Conservation (phyloP, 2,329 filamentous ascomycete genomes). For the Beauveria sp. region DNA sequence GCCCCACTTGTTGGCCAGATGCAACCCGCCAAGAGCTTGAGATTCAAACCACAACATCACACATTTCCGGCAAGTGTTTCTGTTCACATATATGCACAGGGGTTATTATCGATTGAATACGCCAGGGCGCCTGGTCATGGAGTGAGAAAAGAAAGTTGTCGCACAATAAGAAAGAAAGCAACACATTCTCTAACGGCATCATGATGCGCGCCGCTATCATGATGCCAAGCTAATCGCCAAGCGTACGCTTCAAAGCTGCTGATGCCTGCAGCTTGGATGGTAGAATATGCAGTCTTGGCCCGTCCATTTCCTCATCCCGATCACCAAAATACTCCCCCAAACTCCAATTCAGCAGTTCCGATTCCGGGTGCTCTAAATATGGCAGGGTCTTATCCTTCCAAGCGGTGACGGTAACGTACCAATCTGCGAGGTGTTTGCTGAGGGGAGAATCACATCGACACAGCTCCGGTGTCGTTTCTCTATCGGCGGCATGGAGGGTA, state of each 20-base stretch:
- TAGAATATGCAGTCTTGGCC: conserved; percentile 4
- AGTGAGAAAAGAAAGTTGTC: background rate
- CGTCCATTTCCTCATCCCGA: background rate
- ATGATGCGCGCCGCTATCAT: background rate
- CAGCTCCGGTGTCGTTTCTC: background rate
- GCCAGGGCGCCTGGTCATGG: background rate
- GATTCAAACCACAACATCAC: background rate
- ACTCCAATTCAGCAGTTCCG: background rate
- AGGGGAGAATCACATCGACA: conserved; percentile 6
- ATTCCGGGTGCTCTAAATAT: conserved; percentile 4
- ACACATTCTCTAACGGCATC: background rate
- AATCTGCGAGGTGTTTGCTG: background rate
- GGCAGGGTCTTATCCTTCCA: background rate
- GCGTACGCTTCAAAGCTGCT: background rate
- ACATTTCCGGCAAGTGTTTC: no score
- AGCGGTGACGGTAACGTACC: background rate
- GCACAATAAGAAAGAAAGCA: background rate
- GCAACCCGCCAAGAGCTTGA: background rate
- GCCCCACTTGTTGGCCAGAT: background rate
- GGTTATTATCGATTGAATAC: background rate
- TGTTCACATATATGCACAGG: no score
- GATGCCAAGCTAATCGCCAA: background rate
- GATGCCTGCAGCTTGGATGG: background rate
- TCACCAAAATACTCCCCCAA: conserved; percentile 6
- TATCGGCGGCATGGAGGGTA: conserved; percentile 1